Base-by-base conservation (phyloP, 2,329 filamentous ascomycete species). In the Magnaporthiopsis rhizophila region DNA sequence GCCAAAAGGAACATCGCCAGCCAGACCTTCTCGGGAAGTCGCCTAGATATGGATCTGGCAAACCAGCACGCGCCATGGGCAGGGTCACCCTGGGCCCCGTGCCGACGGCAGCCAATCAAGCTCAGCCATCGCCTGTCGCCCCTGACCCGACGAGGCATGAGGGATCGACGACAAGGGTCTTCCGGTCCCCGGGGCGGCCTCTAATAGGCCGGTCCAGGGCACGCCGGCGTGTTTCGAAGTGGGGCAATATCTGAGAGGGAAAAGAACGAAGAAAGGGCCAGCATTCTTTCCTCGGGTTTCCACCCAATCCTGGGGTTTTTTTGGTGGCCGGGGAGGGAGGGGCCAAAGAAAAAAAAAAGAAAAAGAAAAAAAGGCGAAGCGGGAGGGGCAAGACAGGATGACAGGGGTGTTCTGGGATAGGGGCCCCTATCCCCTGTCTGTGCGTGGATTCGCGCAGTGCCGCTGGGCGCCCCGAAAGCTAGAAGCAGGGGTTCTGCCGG, bases 101-200 rank as follows among this genome's bases (percentile, higher is more conserved):
- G 67, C 64, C 45, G 45, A n/a, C 45, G 45, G 45, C 45, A 53
- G 45, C 74, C 74, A 77, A 71, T 76, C 67, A 32, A 34, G 69
- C 69, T 70, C 70, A 71, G 74, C 72, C 72, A 73, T 74, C 65
- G 64, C 70, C 71, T 71, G 73, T 67, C 69, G 67, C 67, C 69
- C 70, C 69, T 69, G 69, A 68, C 66, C 72, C 74, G 78, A 77
- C 73, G 76, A 77, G 69, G 76, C 74, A 74, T 72, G 68, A 71
- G 72, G 72, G 75, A 73, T 73, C 70, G 69, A 65, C 67, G 69
- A 68, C 73, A 71, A 71, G 71, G 68, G 65, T 67, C 69, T 70
- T 13, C 38, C 18, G 59, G 58, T 56, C 56, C 38, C 61, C 58
- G 38, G 58, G 36, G 32, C 15, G 53, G 15, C 65, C 67, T 66